A percentile compares a stretch with the other conserved stretches of the same genome.
Evolutionary conservation across 2,329 filamentous ascomycete genomes (phyloP).

Genomic region (Penicillium freii): DNA sequence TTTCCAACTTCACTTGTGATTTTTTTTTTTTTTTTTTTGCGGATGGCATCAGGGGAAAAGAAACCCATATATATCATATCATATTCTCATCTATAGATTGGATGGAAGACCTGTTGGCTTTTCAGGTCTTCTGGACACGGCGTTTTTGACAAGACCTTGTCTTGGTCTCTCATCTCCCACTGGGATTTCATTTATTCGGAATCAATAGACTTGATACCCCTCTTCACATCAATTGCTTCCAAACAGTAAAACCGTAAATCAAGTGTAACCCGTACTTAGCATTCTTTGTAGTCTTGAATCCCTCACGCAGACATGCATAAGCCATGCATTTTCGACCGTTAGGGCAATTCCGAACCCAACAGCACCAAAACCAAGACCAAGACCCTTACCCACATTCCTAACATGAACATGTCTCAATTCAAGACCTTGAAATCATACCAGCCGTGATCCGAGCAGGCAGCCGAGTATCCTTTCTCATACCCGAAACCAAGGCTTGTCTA

Average conservation of each 20-base stretch:
- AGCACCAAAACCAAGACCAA: not conserved
- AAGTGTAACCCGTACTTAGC: not conserved
- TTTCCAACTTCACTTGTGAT: not conserved
- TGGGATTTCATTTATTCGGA: slow-evolving; percentile 7
- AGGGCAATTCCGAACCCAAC: not conserved
- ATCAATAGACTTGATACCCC: slow-evolving; percentile 32
- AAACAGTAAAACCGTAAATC: not conserved
- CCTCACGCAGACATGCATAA: not conserved
- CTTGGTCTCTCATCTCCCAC: slow-evolving; percentile 12
- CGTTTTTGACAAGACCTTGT: slow-evolving; percentile 23
- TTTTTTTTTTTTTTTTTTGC: slow-evolving; percentile 13
- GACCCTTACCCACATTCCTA: not conserved
- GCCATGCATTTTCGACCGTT: not conserved
- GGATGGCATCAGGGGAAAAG: slow-evolving; percentile 17
- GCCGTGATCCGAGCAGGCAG: not conserved
- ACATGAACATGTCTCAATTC: not conserved
- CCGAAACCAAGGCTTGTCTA: not conserved
- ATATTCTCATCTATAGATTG: slow-evolving; percentile 14
- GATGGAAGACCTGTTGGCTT: slow-evolving; percentile 1
- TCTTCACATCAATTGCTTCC: not conserved
- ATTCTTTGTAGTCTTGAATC: not conserved
- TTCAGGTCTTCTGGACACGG: slow-evolving; percentile 7
- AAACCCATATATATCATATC: slow-evolving; percentile 5
- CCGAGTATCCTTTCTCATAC: not conserved
- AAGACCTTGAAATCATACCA: not conserved